Evolutionary conservation across 768 basidiomycete species (phyloP), one percentile per base, ranked within the genome.

Genomic region (Amanita subjunquillea): DNA sequence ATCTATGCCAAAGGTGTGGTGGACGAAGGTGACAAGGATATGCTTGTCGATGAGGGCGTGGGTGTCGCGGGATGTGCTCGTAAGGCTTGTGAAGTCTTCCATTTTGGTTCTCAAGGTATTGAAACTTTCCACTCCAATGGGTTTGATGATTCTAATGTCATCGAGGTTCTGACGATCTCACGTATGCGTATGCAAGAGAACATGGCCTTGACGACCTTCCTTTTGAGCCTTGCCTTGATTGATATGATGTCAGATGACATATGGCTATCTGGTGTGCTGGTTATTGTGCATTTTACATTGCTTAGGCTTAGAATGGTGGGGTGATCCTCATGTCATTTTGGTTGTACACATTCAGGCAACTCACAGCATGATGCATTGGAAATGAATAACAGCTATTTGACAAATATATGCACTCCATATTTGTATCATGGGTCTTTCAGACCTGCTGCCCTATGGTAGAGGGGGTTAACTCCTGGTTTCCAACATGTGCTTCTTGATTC

Each of bases 31-130:
- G 15, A 34, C 32, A 34, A n/a, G n/a, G 36, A 30, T 6, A 12
- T n/a, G 1, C 29, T 10, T 39, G 32, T 5, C 54, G 10, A 22
- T 50, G 22, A 43, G 42, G n/a, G 54, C 20, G 17, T 15, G 6
- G 17, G 47, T 36, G 20, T 17, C 34, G 13, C 43, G 30, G 30
- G 45, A 50, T 38, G 57, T 54, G 62, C 15, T 29, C 13, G 55
- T 54, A 47, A 58, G 59, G 49, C 48, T 56, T 9, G 29, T 60
- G 36, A 66, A 67, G 55, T 63, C 64, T 17, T 63, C 59, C 44
- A 55, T 68, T 6, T 57, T 68, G 36, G 54, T 62, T 22, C 50
- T 57, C 30, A 68, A 68, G 59, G 67, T 65, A 41, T 53, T 22
- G 20, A 17, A 9, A 29, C 7, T 27, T n/a, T 15, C n/a, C 27